Base-by-base conservation (phyloP, 805 yeast species). In the Starmerella apicola region DNA sequence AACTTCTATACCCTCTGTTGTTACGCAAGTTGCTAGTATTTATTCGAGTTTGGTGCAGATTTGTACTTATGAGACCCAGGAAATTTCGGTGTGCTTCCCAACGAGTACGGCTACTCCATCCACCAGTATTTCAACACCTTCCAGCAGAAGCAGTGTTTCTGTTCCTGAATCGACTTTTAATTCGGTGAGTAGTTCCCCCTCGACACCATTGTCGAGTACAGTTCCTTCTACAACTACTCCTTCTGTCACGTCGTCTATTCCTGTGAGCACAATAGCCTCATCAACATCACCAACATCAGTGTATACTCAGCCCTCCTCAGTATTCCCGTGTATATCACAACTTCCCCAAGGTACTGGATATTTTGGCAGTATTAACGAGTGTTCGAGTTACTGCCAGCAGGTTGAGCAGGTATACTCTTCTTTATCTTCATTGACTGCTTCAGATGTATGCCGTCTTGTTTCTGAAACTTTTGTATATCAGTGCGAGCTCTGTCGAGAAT, bases 81-180 rank as follows among this genome's bases (percentile, higher is more conserved):
- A 29, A n/a, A 34, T 42, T 16, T 39, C 44, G 10, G 28, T 45
- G 8, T 45, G 49, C 33, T 20, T 39, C 22, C 38, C 45, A 6
- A 19, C 36, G 4, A 15, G 32, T 5, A n/a, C 35, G 13, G 24
- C 25, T 18, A 18, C 35, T 32, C 16, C 26, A 5, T 23, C 36
- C n/a, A 20, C 29, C 28, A 33, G 36, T 16, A 10, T 23, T 18
- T 3, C 35, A 20, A 20, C 18, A 9, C 4, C 36, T 17, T 12
- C 34, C 15, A 19, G 7, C 23, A 53, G 57, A 51, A 57, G 51
- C 54, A 48, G 57, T 26, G 49, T 57, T 51, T 44, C 55, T 46
- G 42, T 52, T 42, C 32, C 49, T 46, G 51, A 55, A 52, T 7
- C 13, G 13, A 8, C 36, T 25, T 15, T 32, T 8, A n/a, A 17